phyloP scores from a whole-genome alignment of 179 eudicot species.

The Corrigiola litoralis region DNA sequence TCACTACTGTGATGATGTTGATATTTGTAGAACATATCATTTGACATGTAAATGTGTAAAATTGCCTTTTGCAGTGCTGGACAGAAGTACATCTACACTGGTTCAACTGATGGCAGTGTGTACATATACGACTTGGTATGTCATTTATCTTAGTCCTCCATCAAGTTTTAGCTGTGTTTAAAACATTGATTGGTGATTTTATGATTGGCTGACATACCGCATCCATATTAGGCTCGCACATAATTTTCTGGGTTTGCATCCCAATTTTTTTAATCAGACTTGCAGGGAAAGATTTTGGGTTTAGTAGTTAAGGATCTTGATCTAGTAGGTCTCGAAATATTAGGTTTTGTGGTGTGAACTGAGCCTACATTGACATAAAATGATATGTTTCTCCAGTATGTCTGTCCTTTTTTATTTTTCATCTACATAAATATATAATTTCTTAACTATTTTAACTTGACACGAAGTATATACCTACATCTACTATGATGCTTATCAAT shows the following conservation, averaged over 20 bases:
- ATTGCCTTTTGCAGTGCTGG: conserved; percentile 57
- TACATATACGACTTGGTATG: conserved; percentile 81
- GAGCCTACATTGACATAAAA: too few relatives aligned
- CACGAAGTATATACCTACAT: too few relatives aligned
- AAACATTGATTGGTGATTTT: not conserved
- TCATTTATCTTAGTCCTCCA: conserved; percentile 6
- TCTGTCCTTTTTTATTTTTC: too few relatives aligned
- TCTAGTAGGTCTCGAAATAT: not conserved
- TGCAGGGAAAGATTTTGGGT: not conserved
- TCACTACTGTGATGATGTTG: too few relatives aligned
- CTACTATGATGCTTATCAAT: too few relatives aligned
- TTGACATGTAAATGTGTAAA: not conserved
- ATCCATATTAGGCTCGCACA: not conserved
- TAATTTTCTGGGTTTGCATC: not conserved
- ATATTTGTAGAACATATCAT: too few relatives aligned
- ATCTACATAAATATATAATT: too few relatives aligned
- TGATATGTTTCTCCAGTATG: too few relatives aligned
- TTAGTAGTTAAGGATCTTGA: not conserved
- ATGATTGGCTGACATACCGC: not conserved
- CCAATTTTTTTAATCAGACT: not conserved
- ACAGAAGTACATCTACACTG: conserved; percentile 83
- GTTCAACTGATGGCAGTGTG: conserved; percentile 60
- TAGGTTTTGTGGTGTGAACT: too few relatives aligned
- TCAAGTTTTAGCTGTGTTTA: not conserved
- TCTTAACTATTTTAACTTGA: too few relatives aligned